These are phyloP conservation scores for Capronia americana DNA, from an alignment of 2,329 filamentous ascomycete genomes.

Conservation along the genomic window DNA sequence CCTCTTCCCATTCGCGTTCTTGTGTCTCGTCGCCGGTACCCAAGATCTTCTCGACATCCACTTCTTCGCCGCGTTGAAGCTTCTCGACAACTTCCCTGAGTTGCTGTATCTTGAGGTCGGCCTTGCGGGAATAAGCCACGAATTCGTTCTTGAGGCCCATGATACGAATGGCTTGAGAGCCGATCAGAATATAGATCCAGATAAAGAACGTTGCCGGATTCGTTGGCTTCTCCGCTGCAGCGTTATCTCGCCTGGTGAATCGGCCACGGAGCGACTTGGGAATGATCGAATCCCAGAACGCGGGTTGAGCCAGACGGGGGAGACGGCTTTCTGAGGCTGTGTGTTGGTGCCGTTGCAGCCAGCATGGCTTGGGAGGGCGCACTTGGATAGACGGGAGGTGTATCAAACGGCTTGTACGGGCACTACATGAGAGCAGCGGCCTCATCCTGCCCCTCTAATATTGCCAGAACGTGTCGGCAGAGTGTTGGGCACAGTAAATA, in stretches of 20 bases:
- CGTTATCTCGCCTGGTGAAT: conserved; percentile 51
- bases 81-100: conserved; percentile 68
- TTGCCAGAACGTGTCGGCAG: background rate
- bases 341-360: conserved; percentile 23
- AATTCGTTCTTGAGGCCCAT: conserved; percentile 80
- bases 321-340: conserved; percentile 31
- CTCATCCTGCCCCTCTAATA: conserved; percentile 11
- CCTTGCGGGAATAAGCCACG: conserved; percentile 72
- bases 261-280: conserved; percentile 61
- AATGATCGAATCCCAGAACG: conserved; percentile 73
- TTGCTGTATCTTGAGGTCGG: conserved; percentile 77
- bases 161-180: conserved; percentile 94
- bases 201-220: conserved; percentile 86
- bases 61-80: conserved; percentile 60
- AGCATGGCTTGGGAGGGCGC: background rate
- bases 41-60: conserved; percentile 82
- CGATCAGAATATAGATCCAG: conserved; percentile 82
- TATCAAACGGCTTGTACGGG: background rate
- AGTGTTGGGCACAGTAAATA: background rate
- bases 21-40: conserved; percentile 76
- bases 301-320: conserved; percentile 57
- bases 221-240: conserved; percentile 64
- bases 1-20: conserved; percentile 86
- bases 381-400: background rate
- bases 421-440: background rate